Conservation (phyloP, 768 basidiomycete genomes). For the Termitomyces sp. region DNA sequence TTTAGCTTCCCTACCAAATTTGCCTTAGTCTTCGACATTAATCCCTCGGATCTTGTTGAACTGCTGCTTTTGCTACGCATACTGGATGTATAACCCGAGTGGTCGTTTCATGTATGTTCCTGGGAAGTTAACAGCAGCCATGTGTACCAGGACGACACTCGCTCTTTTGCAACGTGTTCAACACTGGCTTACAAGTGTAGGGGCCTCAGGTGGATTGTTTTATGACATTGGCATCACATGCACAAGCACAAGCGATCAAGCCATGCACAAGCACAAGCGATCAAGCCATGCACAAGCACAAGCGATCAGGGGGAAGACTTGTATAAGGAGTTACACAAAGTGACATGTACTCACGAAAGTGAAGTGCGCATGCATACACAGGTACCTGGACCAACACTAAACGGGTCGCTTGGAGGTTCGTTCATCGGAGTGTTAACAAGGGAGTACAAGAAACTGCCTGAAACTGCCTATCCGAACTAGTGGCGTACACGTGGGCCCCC, state of each 20-base stretch:
- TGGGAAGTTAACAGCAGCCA: background rate
- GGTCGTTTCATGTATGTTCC: background rate
- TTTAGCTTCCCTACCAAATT: background rate
- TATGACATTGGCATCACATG: background rate
- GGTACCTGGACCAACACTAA: background rate
- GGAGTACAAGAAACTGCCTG: too few species aligned
- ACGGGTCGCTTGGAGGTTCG: background rate
- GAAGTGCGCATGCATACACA: background rate
- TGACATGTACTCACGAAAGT: background rate
- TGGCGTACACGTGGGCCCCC: background rate
- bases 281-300: background rate
- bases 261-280: background rate
- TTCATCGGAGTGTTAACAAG: background rate
- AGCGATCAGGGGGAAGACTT: background rate
- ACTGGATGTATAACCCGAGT: background rate
- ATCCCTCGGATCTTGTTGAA: background rate
- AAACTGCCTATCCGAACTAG: background rate
- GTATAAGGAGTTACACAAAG: background rate
- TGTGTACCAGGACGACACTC: background rate
- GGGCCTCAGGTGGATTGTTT: background rate
- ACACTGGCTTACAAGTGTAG: background rate
- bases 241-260: background rate
- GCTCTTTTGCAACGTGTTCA: background rate
- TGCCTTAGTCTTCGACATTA: background rate
- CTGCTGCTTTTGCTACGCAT: background rate